Conservation (phyloP, 768 basidiomycete genomes). For the Leccinellum rugosiceps region DNA sequence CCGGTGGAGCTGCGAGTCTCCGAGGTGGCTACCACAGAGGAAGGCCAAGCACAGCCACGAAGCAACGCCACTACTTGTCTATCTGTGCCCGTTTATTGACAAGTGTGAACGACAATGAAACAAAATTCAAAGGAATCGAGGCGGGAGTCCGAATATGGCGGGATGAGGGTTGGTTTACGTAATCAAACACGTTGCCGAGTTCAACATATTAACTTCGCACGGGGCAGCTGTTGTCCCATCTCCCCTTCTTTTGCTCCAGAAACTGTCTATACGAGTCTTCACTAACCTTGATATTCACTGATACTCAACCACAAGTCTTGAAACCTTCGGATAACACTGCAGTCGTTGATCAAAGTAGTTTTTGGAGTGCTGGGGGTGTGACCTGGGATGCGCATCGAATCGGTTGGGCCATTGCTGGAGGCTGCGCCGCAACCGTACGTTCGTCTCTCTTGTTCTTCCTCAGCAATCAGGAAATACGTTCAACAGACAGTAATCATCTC, state of each 20-base stretch:
- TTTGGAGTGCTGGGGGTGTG: constrained; percentile 53
- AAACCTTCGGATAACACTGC: constrained; percentile 46
- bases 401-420: constrained; percentile 73
- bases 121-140: too few relatives aligned
- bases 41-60: not conserved
- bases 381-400: constrained; percentile 65
- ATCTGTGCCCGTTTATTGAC: not conserved
- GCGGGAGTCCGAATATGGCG: not conserved
- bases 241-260: not conserved
- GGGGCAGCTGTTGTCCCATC: not conserved
- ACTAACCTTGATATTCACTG: not conserved
- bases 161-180: not conserved
- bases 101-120: not conserved
- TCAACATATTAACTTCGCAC: not conserved
- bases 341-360: constrained; percentile 54
- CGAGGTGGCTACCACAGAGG: too few relatives aligned
- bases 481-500: constrained; percentile 62
- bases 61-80: not conserved
- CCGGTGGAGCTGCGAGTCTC: not conserved
- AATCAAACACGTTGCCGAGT: not conserved
- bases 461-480: not conserved
- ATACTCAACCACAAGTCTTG: not conserved
- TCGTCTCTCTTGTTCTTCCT: not conserved
- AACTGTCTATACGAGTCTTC: not conserved
- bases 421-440: constrained; percentile 54